Conservation (phyloP, 176 grass and related monocot genomes). For the Neostapfia colusana region DNA sequence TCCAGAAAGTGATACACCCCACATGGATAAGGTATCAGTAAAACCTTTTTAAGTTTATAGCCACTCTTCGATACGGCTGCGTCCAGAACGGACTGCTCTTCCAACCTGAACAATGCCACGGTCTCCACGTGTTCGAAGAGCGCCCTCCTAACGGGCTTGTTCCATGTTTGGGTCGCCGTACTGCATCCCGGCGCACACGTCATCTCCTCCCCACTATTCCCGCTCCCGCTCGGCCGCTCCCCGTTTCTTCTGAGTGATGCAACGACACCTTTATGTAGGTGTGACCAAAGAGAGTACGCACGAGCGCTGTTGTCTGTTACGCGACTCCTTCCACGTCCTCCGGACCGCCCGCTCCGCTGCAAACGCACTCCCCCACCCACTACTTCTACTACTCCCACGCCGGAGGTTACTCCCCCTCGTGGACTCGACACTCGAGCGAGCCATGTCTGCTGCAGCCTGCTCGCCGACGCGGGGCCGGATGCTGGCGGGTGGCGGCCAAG, state of each 20-base stretch:
- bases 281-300: too few relatives aligned
- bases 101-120: not conserved
- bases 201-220: not conserved
- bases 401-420: too few relatives aligned
- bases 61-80: too few relatives aligned
- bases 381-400: not conserved
- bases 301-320: slow-evolving; percentile 10
- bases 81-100: not conserved
- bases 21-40: too few relatives aligned
- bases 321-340: not conserved
- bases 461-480: not conserved
- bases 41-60: too few relatives aligned
- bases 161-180: not conserved
- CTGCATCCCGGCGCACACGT: not conserved
- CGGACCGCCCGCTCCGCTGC: slow-evolving; percentile 25
- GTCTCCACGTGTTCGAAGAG: not conserved
- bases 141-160: not conserved
- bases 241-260: not conserved
- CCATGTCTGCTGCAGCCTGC: slow-evolving; percentile 1
- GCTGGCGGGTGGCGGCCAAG: slow-evolving; percentile 42
- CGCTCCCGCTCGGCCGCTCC: too few relatives aligned
- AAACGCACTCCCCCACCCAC: not conserved
- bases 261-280: not conserved
- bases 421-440: slow-evolving; percentile 4
- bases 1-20: too few relatives aligned